Evolutionary conservation across 2,329 filamentous ascomycete genomes (phyloP).

Genomic region (Nemania bipapillata): DNA sequence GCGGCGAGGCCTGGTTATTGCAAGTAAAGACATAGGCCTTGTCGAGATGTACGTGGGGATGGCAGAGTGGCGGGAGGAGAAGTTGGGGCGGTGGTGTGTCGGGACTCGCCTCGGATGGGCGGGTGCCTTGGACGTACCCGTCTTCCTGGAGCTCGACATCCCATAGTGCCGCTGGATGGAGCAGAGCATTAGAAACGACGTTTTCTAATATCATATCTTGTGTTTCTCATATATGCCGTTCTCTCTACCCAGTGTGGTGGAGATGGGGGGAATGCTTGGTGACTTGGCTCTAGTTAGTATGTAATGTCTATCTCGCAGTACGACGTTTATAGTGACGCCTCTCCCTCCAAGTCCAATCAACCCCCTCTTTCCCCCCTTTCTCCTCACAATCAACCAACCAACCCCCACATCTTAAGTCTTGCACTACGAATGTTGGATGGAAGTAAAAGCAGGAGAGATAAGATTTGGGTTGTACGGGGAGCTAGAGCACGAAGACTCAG

Average conservation of each 20-base stretch:
- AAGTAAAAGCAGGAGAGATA: neutral
- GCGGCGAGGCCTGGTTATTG: constrained; percentile 39
- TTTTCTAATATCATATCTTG: constrained; percentile 29
- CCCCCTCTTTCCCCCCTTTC: neutral
- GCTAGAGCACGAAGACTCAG: neutral
- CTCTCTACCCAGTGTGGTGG: neutral
- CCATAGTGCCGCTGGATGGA: constrained; percentile 15
- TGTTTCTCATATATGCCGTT: neutral
- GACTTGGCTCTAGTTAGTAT: neutral
- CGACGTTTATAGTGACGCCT: neutral
- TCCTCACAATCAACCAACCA: neutral
- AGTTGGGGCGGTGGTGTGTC: constrained; percentile 44
- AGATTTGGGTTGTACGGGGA: too few species aligned
- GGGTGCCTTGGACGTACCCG: constrained; percentile 38
- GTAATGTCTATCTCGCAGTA: neutral
- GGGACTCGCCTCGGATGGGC: constrained; percentile 32
- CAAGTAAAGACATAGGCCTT: constrained; percentile 69
- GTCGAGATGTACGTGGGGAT: constrained; percentile 79
- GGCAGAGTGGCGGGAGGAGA: constrained; percentile 64
- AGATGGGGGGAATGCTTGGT: neutral
- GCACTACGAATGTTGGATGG: neutral
- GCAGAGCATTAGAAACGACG: constrained; percentile 34
- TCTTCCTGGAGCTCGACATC: constrained; percentile 37
- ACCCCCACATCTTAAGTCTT: neutral
- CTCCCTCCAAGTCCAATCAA: neutral